Base-by-base conservation (phyloP, 208 protist genomes). In the Angomonas ambiguus region DNA sequence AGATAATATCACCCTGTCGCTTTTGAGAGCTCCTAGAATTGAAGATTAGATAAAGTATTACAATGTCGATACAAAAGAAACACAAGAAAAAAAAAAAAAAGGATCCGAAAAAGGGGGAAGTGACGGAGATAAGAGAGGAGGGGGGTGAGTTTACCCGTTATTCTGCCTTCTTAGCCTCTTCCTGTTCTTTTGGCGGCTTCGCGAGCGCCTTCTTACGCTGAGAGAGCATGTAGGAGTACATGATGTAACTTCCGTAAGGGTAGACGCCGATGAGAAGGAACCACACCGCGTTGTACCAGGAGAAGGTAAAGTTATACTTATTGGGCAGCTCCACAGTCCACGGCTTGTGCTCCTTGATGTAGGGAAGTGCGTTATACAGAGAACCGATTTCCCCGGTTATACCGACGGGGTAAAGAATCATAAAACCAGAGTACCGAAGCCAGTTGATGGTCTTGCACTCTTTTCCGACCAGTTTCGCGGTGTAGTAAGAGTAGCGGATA, bases 161-260 rank as follows among this genome's bases (percentile, higher is more conserved):
- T 22, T 27, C 11, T 65, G 16, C 48, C 38, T 25, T 35, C 11
- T 57, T 20, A 53, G 24, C 33, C 24, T 1, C 45, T 51, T 34
- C n/a, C 24, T 62, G 11, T 28, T 72, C 71, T 22, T 31, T 25
- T 30, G 13, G 31, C n/a, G n/a, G 33, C 56, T 66, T 67, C 28
- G 53, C 62, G 28, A 95, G 48, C 24, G 80, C 71, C 82, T 94
- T 95, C 30, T 72, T 67, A 53, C 92, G 81, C 77, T 97, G 89
- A 18, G 66, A 56, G 27, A 95, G 85, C 92, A 97, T 97, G 80
- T 97, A 88, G 20, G 71, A 76, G 79, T 96, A 97, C 80, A 97
- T 87, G 65, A 87, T 69, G 72, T 92, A 92, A 69, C 83, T 89
- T 35, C 87, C 92, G 25, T 74, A 72, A 22, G 88, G 79, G 72